Evolutionary conservation across 1,139 yeast species (phyloP).

Genomic region (Suhomyces chickasaworum): DNA sequence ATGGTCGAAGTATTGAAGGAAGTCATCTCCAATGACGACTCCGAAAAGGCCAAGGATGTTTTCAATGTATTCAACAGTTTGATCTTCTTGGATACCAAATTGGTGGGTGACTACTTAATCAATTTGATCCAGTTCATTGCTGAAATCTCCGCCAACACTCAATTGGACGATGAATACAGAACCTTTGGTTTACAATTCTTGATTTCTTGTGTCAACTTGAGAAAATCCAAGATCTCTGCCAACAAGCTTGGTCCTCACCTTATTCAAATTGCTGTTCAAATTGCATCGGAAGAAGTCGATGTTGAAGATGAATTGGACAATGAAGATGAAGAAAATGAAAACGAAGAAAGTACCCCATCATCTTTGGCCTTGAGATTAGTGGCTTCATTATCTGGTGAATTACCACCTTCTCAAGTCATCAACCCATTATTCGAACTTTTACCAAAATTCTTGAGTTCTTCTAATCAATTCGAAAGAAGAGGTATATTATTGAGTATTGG

Average conservation of each 20-base stretch:
- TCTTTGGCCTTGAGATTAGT: constrained; percentile 79
- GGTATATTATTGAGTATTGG: constrained; percentile 84
- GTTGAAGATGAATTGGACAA: constrained; percentile 69
- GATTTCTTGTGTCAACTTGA: constrained; percentile 71
- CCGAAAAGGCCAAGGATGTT: constrained; percentile 69
- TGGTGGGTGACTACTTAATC: constrained; percentile 76
- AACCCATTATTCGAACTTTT: constrained; percentile 74
- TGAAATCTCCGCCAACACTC: constrained; percentile 69
- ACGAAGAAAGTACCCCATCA: constrained; percentile 84
- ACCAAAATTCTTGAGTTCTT: constrained; percentile 60
- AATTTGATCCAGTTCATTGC: constrained; percentile 72
- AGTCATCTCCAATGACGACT: constrained; percentile 69
- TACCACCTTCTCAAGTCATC: constrained; percentile 92
- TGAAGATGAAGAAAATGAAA: constrained; percentile 88
- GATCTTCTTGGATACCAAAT: constrained; percentile 70
- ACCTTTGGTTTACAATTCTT: constrained; percentile 83
- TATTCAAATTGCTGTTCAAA: constrained; percentile 70
- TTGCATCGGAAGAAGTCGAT: constrained; percentile 81
- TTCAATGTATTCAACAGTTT: constrained; percentile 87
- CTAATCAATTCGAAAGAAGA: constrained; percentile 78
- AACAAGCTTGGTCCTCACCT: constrained; percentile 81
- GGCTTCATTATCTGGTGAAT: constrained; percentile 73
- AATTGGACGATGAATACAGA: constrained; percentile 79
- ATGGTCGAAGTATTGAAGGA: constrained; percentile 83
- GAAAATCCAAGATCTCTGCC: constrained; percentile 59